Percentiles rank a stretch among this genome's conserved stretches.
phyloP scores from a whole-genome alignment of 257 asterid species.

The Penstemon newberryi region DNA sequence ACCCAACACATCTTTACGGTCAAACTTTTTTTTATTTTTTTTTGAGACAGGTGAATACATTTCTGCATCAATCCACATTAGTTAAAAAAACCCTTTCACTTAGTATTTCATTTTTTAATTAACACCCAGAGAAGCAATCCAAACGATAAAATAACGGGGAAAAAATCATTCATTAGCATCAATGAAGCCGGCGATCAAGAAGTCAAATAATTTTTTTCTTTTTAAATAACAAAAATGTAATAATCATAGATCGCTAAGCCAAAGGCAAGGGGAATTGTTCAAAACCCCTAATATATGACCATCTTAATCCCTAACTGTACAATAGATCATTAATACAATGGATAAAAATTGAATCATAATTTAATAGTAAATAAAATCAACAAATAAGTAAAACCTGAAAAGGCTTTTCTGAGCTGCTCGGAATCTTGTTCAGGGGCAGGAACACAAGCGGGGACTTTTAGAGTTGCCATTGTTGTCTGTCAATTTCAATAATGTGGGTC shows the following conservation, averaged over 20 bases:
- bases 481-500: no score
- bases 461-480: constrained; percentile 54
- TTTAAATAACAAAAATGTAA: not conserved
- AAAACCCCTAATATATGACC: not conserved
- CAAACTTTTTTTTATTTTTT: no score
- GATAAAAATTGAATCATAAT: constrained; percentile 10
- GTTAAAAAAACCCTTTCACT: not conserved
- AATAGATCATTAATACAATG: not conserved
- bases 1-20: not conserved
- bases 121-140: no score
- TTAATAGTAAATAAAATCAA: not conserved
- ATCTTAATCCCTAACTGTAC: not conserved
- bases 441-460: constrained; percentile 62
- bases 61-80: no score
- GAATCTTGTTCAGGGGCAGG: constrained; percentile 71
- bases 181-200: no score
- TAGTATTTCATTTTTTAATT: no score
- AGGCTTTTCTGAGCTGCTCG: constrained; percentile 76
- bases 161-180: not conserved
- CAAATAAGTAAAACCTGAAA: constrained; percentile 42
- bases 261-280: not conserved
- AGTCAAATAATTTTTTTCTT: no score
- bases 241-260: not conserved
- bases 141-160: not conserved
- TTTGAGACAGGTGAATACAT: no score